Percentiles rank a stretch among this genome's conserved stretches.
Evolutionary conservation across 169 alveolate genomes (phyloP).

Genomic region (Amoebophrya sp.): DNA sequence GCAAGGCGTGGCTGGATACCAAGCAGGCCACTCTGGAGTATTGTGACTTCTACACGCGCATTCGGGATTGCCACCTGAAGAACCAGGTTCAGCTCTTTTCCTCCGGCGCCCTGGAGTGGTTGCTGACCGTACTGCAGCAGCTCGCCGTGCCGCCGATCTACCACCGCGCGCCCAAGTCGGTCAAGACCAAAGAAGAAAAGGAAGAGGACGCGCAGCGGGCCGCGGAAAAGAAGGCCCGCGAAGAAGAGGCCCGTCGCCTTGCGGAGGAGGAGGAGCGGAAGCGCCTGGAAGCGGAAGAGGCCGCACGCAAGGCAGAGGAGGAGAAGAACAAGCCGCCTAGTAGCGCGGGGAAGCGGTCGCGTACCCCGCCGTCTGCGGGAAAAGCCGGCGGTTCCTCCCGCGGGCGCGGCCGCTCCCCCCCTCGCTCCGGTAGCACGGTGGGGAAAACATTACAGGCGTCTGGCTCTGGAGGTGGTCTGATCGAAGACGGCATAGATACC

Average conservation of each 20-base stretch:
- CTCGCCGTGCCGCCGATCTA: background rate
- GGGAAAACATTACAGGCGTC: too few relatives aligned
- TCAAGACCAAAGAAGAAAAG: background rate
- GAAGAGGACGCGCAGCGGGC: background rate
- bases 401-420: too few relatives aligned
- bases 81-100: background rate
- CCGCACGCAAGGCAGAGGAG: too few relatives aligned
- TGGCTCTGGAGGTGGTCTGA: too few relatives aligned
- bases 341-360: too few relatives aligned
- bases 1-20: background rate
- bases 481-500: too few relatives aligned
- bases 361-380: too few relatives aligned
- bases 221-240: background rate
- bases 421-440: too few relatives aligned
- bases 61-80: background rate
- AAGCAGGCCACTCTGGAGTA: background rate
- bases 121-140: background rate
- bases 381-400: too few relatives aligned
- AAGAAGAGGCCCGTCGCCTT: background rate
- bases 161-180: background rate
- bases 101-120: background rate
- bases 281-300: too few relatives aligned
- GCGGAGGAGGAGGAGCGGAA: background rate
- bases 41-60: conserved; percentile 15
- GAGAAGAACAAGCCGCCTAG: too few relatives aligned